Percentiles rank a stretch among this genome's conserved stretches.
Evolutionary conservation across 2,329 filamentous ascomycete genomes (phyloP).

Genomic region (Sporothrix phasma): DNA sequence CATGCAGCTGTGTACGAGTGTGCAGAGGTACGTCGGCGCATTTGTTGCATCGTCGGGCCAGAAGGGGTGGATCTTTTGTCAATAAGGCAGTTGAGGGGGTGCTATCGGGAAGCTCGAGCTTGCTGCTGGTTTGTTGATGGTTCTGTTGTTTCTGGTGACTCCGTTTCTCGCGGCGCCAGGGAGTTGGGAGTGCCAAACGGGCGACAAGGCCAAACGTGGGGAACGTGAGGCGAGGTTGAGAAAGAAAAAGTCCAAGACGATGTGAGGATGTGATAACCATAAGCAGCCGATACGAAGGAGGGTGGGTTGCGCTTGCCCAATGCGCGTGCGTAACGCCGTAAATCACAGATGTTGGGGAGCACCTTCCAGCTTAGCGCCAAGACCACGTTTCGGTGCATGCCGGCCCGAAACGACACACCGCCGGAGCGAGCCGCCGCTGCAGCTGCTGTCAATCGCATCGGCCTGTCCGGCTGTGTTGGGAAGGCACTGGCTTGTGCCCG

Average conservation of each 20-base stretch:
- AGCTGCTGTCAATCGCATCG: not conserved
- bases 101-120: not conserved
- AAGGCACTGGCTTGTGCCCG: too few species aligned
- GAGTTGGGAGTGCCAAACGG: not conserved
- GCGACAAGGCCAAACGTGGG: not conserved
- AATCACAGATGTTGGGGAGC: not conserved
- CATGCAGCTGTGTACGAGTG: not conserved
- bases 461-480: not conserved
- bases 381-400: not conserved
- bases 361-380: not conserved
- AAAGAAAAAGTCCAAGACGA: too few species aligned
- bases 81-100: too few species aligned
- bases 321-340: not conserved
- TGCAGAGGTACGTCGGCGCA: not conserved
- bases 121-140: not conserved
- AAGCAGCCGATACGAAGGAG: not conserved
- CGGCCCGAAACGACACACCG: not conserved
- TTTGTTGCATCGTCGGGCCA: not conserved
- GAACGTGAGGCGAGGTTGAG: not conserved
- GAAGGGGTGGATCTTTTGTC: too few species aligned
- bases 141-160: not conserved
- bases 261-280: not conserved
- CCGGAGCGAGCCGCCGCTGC: not conserved
- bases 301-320: not conserved
- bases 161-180: too few species aligned